phyloP scores from a whole-genome alignment of 1,284 basidiomycete genomes.

The Malassezia arunalokei region DNA sequence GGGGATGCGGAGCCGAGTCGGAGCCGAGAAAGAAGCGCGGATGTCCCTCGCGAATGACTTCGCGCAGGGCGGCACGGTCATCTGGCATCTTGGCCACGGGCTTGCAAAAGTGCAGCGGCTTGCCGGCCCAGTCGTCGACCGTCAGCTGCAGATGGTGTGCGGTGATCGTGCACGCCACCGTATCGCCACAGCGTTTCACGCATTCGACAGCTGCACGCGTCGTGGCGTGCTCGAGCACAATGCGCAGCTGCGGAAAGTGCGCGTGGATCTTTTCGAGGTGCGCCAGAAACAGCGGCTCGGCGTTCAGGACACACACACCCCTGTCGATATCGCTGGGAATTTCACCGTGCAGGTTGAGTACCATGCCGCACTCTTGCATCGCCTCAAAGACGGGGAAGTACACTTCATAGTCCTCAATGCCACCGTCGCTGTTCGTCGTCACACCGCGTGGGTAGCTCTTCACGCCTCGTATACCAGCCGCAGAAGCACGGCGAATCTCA shows the following conservation, averaged over 20 bases:
- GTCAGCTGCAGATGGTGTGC: conserved; percentile 88
- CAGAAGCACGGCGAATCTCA: conserved; percentile 68
- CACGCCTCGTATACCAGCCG: conserved; percentile 54
- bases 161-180: conserved; percentile 93
- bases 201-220: conserved; percentile 86
- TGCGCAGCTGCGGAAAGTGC: conserved; percentile 79
- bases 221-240: conserved; percentile 98
- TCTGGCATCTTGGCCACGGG: conserved; percentile 93
- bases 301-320: conserved; percentile 85
- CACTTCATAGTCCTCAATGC: conserved; percentile 87
- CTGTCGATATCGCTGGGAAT: conserved; percentile 74
- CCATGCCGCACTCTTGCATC: conserved; percentile 86
- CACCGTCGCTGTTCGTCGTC: conserved; percentile 91
- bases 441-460: conserved; percentile 96
- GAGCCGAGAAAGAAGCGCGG: conserved; percentile 95
- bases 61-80: conserved; percentile 71
- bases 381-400: conserved; percentile 90
- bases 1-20: conserved; percentile 87
- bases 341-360: conserved; percentile 94
- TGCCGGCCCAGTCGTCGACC: conserved; percentile 94
- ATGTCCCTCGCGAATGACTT: conserved; percentile 63
- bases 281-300: conserved; percentile 77
- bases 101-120: conserved; percentile 94
- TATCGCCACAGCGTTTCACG: conserved; percentile 49
- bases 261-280: conserved; percentile 73